These are phyloP conservation scores for Fusarium camptoceras DNA, from an alignment of 2,329 filamentous ascomycete genomes.

Conservation along the genomic window DNA sequence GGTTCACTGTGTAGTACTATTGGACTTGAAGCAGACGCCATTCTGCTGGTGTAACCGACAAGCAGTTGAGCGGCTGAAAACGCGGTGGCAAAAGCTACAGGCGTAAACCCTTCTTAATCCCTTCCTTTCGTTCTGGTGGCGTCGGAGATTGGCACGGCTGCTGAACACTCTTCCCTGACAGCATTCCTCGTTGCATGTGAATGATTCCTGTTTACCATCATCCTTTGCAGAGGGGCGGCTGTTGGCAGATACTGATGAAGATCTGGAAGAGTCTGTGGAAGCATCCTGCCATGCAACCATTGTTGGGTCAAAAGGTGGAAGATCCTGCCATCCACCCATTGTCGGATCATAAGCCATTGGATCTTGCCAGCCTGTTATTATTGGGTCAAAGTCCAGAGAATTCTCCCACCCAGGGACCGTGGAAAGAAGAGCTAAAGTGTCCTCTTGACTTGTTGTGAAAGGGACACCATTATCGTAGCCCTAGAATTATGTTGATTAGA, in stretches of 20 bases:
- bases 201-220: background rate
- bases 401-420: background rate
- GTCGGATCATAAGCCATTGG: background rate
- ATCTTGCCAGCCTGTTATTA: background rate
- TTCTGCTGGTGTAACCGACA: constrained; percentile 4
- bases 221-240: background rate
- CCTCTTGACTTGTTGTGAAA: background rate
- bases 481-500: background rate
- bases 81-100: background rate
- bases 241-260: background rate
- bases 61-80: constrained; percentile 4
- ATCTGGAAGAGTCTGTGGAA: background rate
- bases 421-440: background rate
- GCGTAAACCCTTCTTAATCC: constrained; percentile 1
- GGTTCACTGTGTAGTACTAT: background rate
- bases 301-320: background rate
- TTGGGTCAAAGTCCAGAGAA: background rate
- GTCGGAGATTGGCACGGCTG: constrained; percentile 8
- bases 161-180: constrained; percentile 6
- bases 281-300: background rate
- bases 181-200: constrained; percentile 2
- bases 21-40: constrained; percentile 2
- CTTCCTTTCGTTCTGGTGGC: constrained; percentile 5
- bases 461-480: background rate
- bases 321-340: background rate